phyloP scores from a whole-genome alignment of 2,329 filamentous ascomycete genomes.

The Clarireedia homoeocarpa region DNA sequence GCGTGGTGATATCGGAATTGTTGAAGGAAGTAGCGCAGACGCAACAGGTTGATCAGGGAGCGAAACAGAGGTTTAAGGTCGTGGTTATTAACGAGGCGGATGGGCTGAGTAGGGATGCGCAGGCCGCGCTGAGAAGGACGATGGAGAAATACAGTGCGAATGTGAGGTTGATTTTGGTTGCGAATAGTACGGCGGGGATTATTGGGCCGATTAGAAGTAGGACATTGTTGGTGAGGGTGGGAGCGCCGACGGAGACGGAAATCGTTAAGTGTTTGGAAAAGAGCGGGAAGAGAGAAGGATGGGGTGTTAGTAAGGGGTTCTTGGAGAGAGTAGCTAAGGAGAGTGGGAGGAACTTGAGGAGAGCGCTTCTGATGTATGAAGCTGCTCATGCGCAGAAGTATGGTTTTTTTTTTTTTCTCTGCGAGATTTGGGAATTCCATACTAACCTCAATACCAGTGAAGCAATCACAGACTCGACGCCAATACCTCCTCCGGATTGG shows the following conservation, averaged over 20 bases:
- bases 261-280: constrained; percentile 70
- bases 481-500: constrained; percentile 94
- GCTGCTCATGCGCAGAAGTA: constrained; percentile 96
- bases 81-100: constrained; percentile 99
- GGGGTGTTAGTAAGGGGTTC: constrained; percentile 66
- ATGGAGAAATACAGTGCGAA: constrained; percentile 99
- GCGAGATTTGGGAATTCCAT: not conserved
- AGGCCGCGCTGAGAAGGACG: constrained; percentile 86
- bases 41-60: constrained; percentile 91
- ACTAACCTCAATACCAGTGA: constrained; percentile 49
- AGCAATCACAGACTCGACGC: constrained; percentile 77
- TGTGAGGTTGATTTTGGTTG: constrained; percentile 79
- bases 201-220: constrained; percentile 95
- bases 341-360: constrained; percentile 82
- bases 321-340: constrained; percentile 83
- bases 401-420: constrained; percentile 13
- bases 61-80: constrained; percentile 92
- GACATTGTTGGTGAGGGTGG: constrained; percentile 84
- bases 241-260: constrained; percentile 77
- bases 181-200: constrained; percentile 96
- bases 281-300: constrained; percentile 71
- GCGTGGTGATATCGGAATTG: constrained; percentile 90
- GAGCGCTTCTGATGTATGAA: constrained; percentile 93
- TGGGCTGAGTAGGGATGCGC: constrained; percentile 85
- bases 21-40: constrained; percentile 98